Percentiles rank a stretch among this genome's conserved stretches.
These are phyloP conservation scores for Diaporthe sp. DNA, from an alignment of 2,329 filamentous ascomycete species.

Conservation along the genomic window DNA sequence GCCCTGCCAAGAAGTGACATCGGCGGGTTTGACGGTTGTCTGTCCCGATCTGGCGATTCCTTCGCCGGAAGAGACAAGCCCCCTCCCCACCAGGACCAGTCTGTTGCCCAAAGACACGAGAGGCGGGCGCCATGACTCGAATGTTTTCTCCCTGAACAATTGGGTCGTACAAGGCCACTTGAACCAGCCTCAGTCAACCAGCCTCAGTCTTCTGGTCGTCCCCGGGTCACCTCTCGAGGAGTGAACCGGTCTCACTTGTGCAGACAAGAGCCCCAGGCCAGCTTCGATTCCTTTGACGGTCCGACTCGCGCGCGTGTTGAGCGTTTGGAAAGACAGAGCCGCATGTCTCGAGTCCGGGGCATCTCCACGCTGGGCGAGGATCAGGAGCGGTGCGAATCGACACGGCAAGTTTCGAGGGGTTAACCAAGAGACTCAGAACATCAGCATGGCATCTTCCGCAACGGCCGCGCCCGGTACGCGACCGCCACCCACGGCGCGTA, in stretches of 20 bases:
- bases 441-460: slow-evolving; percentile 14
- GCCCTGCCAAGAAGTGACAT: slow-evolving; percentile 26
- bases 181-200: background rate
- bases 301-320: background rate
- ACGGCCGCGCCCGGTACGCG: background rate
- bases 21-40: background rate
- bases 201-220: background rate
- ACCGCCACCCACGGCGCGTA: slow-evolving; percentile 29
- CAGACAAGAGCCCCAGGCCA: background rate
- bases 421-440: background rate
- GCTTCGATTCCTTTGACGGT: background rate
- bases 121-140: slow-evolving; percentile 20
- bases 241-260: background rate
- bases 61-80: background rate
- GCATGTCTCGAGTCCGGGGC: slow-evolving; percentile 14
- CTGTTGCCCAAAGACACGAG: slow-evolving; percentile 2
- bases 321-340: background rate
- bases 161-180: background rate
- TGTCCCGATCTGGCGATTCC: slow-evolving; percentile 13
- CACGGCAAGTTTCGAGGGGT: slow-evolving; percentile 11
- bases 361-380: slow-evolving; percentile 4
- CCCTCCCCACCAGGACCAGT: slow-evolving; percentile 11
- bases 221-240: background rate
- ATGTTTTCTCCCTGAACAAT: slow-evolving; percentile 7
- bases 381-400: background rate